phyloP scores from a whole-genome alignment of 176 grass and related monocot genomes.

The Oryza brachyantha region DNA sequence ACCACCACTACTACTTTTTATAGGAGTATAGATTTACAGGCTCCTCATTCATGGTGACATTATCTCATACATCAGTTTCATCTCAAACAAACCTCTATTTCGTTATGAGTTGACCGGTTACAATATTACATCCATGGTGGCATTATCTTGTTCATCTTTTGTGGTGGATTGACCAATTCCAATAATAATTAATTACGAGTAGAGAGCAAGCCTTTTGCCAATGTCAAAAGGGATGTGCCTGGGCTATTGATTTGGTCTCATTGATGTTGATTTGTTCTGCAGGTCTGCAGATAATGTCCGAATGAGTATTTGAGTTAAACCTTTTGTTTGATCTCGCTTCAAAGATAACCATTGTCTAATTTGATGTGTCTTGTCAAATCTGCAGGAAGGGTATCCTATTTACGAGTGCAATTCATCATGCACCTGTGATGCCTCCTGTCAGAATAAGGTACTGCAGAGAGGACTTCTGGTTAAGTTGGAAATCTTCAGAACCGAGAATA shows the following conservation, averaged over 20 bases:
- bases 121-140: background rate
- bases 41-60: background rate
- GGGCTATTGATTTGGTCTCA: background rate
- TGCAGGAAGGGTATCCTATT: conserved; percentile 81
- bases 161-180: background rate
- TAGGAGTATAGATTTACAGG: too few relatives aligned
- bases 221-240: conserved; percentile 14
- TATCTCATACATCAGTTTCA: background rate
- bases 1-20: too few relatives aligned
- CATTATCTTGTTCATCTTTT: background rate
- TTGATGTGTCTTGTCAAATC: conserved; percentile 17
- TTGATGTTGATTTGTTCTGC: background rate
- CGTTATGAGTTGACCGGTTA: background rate
- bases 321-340: background rate
- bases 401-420: conserved; percentile 90
- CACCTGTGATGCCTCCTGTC: conserved; percentile 64
- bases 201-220: background rate
- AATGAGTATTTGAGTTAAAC: background rate
- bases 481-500: conserved; percentile 86
- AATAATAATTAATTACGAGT: background rate
- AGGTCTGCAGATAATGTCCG: background rate
- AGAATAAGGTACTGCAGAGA: conserved; percentile 92
- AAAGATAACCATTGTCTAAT: background rate
- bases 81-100: background rate
- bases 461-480: conserved; percentile 82